Conservation (phyloP, 2,329 filamentous ascomycete genomes). For the Scolecobasidium constrictum region DNA sequence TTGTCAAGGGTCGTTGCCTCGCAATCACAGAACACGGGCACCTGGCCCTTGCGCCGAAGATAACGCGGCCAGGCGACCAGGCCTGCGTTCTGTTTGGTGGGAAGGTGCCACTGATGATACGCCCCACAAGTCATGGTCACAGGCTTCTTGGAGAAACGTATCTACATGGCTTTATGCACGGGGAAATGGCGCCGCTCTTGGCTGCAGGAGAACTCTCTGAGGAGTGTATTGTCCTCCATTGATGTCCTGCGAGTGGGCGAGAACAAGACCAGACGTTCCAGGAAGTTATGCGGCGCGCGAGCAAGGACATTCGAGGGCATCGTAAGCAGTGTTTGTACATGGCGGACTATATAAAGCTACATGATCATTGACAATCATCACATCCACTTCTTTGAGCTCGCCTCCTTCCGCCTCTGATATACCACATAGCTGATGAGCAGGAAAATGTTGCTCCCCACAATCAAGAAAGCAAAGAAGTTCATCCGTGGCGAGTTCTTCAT, state of each 20-base stretch:
- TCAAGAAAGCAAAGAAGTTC: slow-evolving; percentile 54
- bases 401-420: slow-evolving; percentile 69
- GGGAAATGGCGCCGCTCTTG: too few relatives aligned
- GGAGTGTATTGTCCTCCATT: too few relatives aligned
- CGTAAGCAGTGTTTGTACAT: too few relatives aligned
- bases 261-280: too few relatives aligned
- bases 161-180: not conserved
- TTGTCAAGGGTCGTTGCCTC: not conserved
- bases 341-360: too few relatives aligned
- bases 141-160: not conserved
- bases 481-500: slow-evolving; percentile 28
- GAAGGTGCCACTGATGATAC: not conserved
- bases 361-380: too few relatives aligned
- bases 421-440: slow-evolving; percentile 58
- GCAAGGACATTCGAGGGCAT: too few relatives aligned
- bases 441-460: slow-evolving; percentile 65
- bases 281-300: too few relatives aligned
- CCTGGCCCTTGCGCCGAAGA: not conserved
- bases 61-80: not conserved
- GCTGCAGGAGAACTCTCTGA: too few relatives aligned
- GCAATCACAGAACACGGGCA: not conserved
- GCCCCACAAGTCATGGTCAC: not conserved
- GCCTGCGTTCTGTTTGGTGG: not conserved
- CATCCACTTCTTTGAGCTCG: slow-evolving; percentile 84
- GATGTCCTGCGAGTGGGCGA: too few relatives aligned